A percentile compares a stretch with the other conserved stretches of the same genome.
Evolutionary conservation across 768 basidiomycete genomes (phyloP).

Genomic region (Polyporus arcularius): DNA sequence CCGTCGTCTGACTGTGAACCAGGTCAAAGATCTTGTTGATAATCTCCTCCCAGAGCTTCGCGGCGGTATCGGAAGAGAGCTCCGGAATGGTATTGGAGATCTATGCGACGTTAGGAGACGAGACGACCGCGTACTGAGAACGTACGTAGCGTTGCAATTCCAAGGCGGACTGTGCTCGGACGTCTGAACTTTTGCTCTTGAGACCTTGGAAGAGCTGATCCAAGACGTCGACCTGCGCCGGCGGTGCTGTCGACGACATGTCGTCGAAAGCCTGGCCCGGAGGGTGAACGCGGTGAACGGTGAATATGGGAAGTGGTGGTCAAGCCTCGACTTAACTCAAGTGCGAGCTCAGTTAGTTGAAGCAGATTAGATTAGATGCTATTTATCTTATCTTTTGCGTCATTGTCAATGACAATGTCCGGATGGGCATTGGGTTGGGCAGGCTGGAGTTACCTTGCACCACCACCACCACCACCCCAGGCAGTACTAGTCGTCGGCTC

Average conservation of each 20-base stretch:
- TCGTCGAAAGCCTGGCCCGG: not conserved
- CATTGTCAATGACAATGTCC: too few species aligned
- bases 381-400: not conserved
- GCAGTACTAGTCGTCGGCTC: too few species aligned
- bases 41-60: conserved; percentile 84
- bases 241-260: conserved; percentile 64
- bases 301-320: not conserved
- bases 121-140: conserved; percentile 12
- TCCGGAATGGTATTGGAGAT: conserved; percentile 74
- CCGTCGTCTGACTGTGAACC: conserved; percentile 75
- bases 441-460: too few species aligned
- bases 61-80: conserved; percentile 78
- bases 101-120: conserved; percentile 38
- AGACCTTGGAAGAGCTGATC: conserved; percentile 68
- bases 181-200: conserved; percentile 63
- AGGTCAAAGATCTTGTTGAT: conserved; percentile 83
- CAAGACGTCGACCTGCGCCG: conserved; percentile 61
- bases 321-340: not conserved
- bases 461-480: too few species aligned
- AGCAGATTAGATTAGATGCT: not conserved
- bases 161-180: conserved; percentile 64
- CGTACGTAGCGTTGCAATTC: conserved; percentile 77
- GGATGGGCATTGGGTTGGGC: too few species aligned
- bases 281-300: not conserved
- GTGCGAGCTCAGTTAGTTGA: not conserved